A percentile compares a stretch with the other conserved stretches of the same genome.
Evolutionary conservation across 2,329 filamentous ascomycete genomes (phyloP).

Genomic region (Penicillium capsulatum): DNA sequence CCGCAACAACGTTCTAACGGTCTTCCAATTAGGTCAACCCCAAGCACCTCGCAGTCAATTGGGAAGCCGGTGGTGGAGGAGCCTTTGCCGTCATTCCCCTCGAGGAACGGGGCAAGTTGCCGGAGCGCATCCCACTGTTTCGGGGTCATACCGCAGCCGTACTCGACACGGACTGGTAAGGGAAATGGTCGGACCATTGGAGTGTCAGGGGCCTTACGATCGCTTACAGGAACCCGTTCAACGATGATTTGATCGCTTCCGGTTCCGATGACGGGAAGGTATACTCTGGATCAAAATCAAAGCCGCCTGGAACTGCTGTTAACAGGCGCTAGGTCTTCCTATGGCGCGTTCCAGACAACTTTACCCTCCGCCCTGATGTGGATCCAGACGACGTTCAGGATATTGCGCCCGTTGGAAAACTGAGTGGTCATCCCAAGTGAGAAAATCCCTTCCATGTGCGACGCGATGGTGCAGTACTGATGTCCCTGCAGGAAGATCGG

Average conservation of each 20-base stretch:
- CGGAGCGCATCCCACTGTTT: slow-evolving; percentile 90
- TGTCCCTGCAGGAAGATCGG: slow-evolving; percentile 73
- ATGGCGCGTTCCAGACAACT: slow-evolving; percentile 88
- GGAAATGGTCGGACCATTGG: slow-evolving; percentile 7
- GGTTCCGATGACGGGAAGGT: slow-evolving; percentile 93
- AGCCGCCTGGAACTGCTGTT: slow-evolving; percentile 14
- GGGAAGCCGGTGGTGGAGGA: slow-evolving; percentile 92
- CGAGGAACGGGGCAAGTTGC: slow-evolving; percentile 81
- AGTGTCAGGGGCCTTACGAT: neutral
- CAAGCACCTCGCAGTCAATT: slow-evolving; percentile 94
- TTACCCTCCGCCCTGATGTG: slow-evolving; percentile 76
- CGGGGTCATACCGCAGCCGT: slow-evolving; percentile 93
- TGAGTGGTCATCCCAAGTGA: slow-evolving; percentile 82
- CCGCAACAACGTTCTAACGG: slow-evolving; percentile 19
- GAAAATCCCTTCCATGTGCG: slow-evolving; percentile 23
- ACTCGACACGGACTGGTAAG: slow-evolving; percentile 92
- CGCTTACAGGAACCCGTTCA: slow-evolving; percentile 88
- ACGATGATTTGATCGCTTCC: slow-evolving; percentile 87
- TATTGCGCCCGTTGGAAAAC: slow-evolving; percentile 73
- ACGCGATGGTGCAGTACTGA: slow-evolving; percentile 21
- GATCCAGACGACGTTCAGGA: slow-evolving; percentile 71
- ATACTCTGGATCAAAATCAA: slow-evolving; percentile 14
- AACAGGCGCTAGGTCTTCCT: slow-evolving; percentile 63
- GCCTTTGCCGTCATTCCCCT: slow-evolving; percentile 95
- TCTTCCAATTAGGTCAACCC: slow-evolving; percentile 70